Evolutionary conservation across 2,329 filamentous ascomycete species (phyloP), one percentile per base, ranked within the genome.

Genomic region (Drechslerella stenobrocha): DNA sequence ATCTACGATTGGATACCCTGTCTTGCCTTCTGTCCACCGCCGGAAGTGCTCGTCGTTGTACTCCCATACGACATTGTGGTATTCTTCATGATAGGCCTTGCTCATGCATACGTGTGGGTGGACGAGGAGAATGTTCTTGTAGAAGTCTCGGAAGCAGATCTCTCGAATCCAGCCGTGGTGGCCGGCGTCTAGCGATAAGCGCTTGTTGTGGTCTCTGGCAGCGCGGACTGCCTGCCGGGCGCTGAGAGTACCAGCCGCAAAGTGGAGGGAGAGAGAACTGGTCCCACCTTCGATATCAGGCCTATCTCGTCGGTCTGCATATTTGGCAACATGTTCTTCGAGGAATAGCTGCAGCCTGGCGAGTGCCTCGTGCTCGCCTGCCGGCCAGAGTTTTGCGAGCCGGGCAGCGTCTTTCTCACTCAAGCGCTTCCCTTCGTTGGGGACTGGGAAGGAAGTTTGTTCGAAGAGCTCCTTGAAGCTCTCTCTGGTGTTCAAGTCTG

Each of bases 21-120:
- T 95, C 30, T 78, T 80, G 4, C 89, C 90, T 30, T 84, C 77
- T 35, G 81, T 83, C 90, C 91, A 96, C 2, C 85, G 84, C 0
- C 80, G 72, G 77, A 96, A 93, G 18, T 85, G 80, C 1, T 82
- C 79, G 7, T 79, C 73, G 73, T 90, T 80, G 75, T 91, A 90
- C 52, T 90, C 88, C 90, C 90, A 96, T 50, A 2, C 46, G 47
- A 96, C 86, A 72, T 91, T 86, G 44, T 87, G 85, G 76, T 90
- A 93, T 73, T 91, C 88, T 32, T 87, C 87, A 73, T 96, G 95
- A 80, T 87, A 88, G 1, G 85, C 84, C 71, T 88, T 87, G 76
- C 84, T 84, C 86, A 89, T 88, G 74, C 84, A 76, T 4, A 90
- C 80, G 72, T 90, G 91, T 0, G 91, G 91, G 89, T 89, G 95